A percentile compares a stretch with the other conserved stretches of the same genome.
Evolutionary conservation across 2,329 filamentous ascomycete species (phyloP).

Genomic region (Trichoderma atroviride): DNA sequence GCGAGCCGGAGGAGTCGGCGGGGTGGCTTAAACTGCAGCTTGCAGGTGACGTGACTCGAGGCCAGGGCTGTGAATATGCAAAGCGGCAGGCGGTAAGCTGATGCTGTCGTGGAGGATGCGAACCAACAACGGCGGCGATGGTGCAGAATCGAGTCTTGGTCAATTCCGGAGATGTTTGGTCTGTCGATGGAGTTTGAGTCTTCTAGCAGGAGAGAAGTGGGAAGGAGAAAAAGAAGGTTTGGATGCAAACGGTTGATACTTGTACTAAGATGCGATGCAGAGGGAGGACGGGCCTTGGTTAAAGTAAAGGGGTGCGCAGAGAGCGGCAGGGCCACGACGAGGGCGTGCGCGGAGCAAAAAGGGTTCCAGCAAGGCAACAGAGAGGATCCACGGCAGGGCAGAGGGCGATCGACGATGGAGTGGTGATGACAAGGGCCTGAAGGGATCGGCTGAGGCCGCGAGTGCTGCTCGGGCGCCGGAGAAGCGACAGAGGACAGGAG

Average conservation of each 20-base stretch:
- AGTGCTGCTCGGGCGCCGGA: conserved; percentile 17
- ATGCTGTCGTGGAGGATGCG: neutral
- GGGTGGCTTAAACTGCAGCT: conserved; percentile 19
- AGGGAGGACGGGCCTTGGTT: conserved; percentile 25
- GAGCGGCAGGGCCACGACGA: conserved; percentile 5
- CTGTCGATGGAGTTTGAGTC: neutral
- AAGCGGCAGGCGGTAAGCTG: conserved; percentile 13
- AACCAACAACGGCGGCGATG: neutral
- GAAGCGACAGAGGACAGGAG: conserved; percentile 6
- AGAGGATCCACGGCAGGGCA: conserved; percentile 26
- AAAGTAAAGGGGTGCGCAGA: conserved; percentile 18
- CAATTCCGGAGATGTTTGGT: neutral
- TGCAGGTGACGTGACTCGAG: conserved; percentile 19
- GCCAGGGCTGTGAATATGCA: conserved; percentile 10
- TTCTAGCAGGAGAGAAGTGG: neutral
- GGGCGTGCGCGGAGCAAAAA: neutral
- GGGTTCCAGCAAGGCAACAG: conserved; percentile 24
- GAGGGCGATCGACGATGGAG: conserved; percentile 22
- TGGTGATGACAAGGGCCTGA: neutral
- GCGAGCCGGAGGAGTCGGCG: neutral
- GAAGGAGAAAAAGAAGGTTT: neutral
- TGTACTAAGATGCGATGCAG: neutral
- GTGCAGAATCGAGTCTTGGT: neutral
- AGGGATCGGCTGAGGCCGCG: conserved; percentile 22
- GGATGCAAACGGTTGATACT: neutral